A percentile compares a stretch with the other conserved stretches of the same genome.
These are phyloP conservation scores for Colletotrichum tropicicola DNA, from an alignment of 2,329 filamentous ascomycete genomes.

Conservation along the genomic window DNA sequence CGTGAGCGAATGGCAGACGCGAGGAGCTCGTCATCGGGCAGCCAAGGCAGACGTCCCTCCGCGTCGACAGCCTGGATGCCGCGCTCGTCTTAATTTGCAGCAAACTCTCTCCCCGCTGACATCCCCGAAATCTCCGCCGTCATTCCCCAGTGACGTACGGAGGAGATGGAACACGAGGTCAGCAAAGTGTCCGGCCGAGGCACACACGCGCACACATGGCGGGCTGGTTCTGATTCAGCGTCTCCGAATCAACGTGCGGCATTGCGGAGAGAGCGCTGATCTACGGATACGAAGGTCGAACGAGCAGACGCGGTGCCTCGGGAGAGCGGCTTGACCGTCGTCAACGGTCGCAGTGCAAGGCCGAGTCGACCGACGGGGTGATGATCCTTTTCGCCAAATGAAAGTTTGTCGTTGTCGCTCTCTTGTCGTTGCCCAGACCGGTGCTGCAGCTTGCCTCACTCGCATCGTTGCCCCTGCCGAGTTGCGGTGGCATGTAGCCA, in stretches of 20 bases:
- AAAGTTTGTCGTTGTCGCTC: background rate
- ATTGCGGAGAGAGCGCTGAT: background rate
- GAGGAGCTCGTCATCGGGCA: background rate
- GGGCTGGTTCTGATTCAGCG: background rate
- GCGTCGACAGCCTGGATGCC: too few relatives aligned
- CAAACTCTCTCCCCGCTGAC: background rate
- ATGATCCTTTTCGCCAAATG: background rate
- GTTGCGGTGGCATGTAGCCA: background rate
- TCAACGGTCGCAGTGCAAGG: background rate
- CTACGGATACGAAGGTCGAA: background rate
- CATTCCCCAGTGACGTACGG: too few relatives aligned
- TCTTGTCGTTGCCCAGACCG: background rate
- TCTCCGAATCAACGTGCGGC: background rate
- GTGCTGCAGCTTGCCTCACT: slow-evolving; percentile 16
- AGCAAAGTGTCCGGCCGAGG: too few relatives aligned
- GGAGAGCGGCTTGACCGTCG: background rate
- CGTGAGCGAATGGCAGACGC: slow-evolving; percentile 5
- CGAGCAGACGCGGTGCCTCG: background rate
- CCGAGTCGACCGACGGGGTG: background rate
- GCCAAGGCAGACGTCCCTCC: too few relatives aligned
- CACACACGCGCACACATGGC: too few relatives aligned
- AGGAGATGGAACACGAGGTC: too few relatives aligned
- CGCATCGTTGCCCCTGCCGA: background rate
- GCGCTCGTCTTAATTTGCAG: background rate
- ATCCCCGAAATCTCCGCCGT: background rate